phyloP scores from a whole-genome alignment of 2,329 filamentous ascomycete species.

The Hymenoscyphus albidus region DNA sequence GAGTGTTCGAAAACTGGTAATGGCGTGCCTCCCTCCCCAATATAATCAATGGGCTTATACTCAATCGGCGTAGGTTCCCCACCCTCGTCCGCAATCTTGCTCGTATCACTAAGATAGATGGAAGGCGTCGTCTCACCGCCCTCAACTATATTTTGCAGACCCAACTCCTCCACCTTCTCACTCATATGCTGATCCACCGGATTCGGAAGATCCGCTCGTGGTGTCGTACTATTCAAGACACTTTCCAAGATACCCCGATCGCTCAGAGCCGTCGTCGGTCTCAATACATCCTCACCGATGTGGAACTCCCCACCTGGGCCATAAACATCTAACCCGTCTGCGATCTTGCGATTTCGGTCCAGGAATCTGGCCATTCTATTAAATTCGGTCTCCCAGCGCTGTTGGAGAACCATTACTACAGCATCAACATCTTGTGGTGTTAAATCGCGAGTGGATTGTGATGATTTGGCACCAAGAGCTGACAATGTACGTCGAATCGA shows the following conservation, averaged over 20 bases:
- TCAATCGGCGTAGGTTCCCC: too few relatives aligned
- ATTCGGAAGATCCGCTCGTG: conserved; percentile 29
- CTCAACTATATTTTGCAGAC: conserved; percentile 7
- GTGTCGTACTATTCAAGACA: conserved; percentile 34
- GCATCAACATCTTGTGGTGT: conserved; percentile 34
- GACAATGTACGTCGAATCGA: conserved; percentile 32
- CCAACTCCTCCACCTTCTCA: conserved; percentile 17
- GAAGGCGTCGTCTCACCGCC: background rate
- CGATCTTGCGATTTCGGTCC: conserved; percentile 33
- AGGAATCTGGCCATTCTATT: conserved; percentile 30
- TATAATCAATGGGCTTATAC: background rate
- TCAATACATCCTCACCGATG: conserved; percentile 26
- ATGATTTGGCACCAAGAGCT: conserved; percentile 26
- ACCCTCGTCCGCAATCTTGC: background rate
- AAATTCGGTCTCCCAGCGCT: conserved; percentile 33
- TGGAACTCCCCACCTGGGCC: conserved; percentile 16
- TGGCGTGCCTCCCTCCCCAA: background rate
- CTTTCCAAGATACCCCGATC: conserved; percentile 33
- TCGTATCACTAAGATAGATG: background rate
- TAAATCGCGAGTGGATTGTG: conserved; percentile 25
- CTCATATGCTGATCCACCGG: conserved; percentile 28
- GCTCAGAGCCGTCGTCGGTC: conserved; percentile 33
- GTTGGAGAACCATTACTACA: conserved; percentile 29
- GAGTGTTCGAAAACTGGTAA: background rate
- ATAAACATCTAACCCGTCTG: conserved; percentile 24